These are phyloP conservation scores for Boletus semigastroideus DNA, from an alignment of 1,284 basidiomycete genomes.

Conservation along the genomic window DNA sequence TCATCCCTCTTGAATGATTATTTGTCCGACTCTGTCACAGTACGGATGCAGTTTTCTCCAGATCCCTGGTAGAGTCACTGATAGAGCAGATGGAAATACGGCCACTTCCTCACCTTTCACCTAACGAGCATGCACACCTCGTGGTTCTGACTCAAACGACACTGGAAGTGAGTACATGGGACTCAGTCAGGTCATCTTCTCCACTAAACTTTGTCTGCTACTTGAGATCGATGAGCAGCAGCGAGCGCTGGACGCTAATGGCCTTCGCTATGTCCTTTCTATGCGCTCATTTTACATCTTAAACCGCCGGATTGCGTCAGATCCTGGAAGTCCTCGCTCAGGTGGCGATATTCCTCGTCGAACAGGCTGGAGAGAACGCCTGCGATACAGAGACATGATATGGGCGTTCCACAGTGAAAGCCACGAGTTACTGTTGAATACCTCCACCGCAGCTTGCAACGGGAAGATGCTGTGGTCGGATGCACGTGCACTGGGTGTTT, in stretches of 20 bases:
- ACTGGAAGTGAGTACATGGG: conserved; percentile 60
- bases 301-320: conserved; percentile 55
- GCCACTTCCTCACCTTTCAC: conserved; percentile 69
- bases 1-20: not conserved
- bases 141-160: conserved; percentile 82
- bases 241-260: conserved; percentile 84
- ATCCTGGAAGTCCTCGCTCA: conserved; percentile 46
- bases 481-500: conserved; percentile 82
- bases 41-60: conserved; percentile 61
- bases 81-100: conserved; percentile 62
- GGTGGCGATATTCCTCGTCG: conserved; percentile 38
- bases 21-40: conserved; percentile 26
- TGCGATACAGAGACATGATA: conserved; percentile 89
- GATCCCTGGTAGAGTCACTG: conserved; percentile 58
- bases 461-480: conserved; percentile 88
- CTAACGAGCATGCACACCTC: conserved; percentile 78
- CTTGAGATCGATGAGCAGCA: conserved; percentile 81
- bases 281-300: conserved; percentile 83
- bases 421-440: conserved; percentile 78
- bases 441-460: conserved; percentile 69
- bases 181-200: not conserved
- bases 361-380: conserved; percentile 60
- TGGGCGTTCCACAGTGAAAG: conserved; percentile 96
- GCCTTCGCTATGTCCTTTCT: conserved; percentile 86
- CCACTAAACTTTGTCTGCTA: conserved; percentile 4